A percentile compares a stretch with the other conserved stretches of the same genome.
phyloP scores from a whole-genome alignment of 352 stramenopile species.

The Globisporangium radiosum region DNA sequence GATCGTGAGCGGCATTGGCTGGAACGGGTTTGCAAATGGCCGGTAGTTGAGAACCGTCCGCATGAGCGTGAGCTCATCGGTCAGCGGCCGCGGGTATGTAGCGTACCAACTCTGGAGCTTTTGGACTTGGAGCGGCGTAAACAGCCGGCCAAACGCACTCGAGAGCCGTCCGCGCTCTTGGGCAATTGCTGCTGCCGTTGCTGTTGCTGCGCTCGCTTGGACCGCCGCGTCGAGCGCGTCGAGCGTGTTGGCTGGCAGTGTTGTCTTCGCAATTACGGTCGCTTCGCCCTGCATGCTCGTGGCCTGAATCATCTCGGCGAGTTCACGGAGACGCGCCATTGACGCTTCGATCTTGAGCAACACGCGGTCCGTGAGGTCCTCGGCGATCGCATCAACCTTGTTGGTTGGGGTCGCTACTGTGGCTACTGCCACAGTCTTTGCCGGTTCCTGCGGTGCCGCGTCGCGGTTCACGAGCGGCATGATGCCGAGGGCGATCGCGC shows the following conservation, averaged over 20 bases:
- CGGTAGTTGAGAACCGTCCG: constrained; percentile 78
- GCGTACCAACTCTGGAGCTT: constrained; percentile 86
- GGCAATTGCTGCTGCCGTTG: constrained; percentile 61
- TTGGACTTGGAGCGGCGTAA: constrained; percentile 61
- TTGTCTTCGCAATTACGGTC: constrained; percentile 72
- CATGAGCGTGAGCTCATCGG: constrained; percentile 81
- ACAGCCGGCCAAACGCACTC: constrained; percentile 42
- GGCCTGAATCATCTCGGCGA: constrained; percentile 76
- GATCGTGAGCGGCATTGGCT: constrained; percentile 50
- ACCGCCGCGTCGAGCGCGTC: constrained; percentile 48
- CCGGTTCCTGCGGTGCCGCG: background rate
- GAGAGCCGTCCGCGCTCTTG: constrained; percentile 58
- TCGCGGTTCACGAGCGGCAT: constrained; percentile 32
- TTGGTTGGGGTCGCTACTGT: background rate
- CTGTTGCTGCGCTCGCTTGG: constrained; percentile 52
- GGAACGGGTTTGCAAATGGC: constrained; percentile 65
- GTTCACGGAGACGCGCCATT: constrained; percentile 58
- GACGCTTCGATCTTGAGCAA: constrained; percentile 71
- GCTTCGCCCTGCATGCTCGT: constrained; percentile 83
- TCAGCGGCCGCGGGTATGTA: constrained; percentile 63
- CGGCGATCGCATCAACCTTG: constrained; percentile 46
- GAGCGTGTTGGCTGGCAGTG: constrained; percentile 48
- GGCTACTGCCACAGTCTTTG: constrained; percentile 5
- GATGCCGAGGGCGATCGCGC: constrained; percentile 56
- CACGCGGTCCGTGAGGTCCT: constrained; percentile 76